These are phyloP conservation scores for Gigaspora rosea DNA, from an alignment of 192 early-diverging fungal genomes.

Conservation along the genomic window DNA sequence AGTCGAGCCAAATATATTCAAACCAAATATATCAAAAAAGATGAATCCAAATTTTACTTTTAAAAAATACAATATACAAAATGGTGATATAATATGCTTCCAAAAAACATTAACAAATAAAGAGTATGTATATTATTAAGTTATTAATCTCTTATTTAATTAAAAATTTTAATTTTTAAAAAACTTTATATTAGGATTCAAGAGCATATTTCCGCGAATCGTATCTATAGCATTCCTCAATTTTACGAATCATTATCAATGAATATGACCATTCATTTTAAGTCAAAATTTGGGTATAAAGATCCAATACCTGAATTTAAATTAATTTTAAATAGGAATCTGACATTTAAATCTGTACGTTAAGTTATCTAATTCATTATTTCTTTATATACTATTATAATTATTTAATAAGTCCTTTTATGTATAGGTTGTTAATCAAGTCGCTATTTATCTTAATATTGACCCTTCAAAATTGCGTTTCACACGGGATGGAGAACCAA, in stretches of 20 bases:
- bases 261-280: conserved; percentile 70
- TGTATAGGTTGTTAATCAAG: conserved; percentile 24
- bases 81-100: conserved; percentile 83
- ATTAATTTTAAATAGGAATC: conserved; percentile 65
- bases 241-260: conserved; percentile 81
- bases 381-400: background rate
- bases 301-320: conserved; percentile 32
- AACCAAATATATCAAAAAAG: conserved; percentile 34
- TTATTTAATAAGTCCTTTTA: conserved; percentile 53
- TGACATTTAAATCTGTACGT: conserved; percentile 59
- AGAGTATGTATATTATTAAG: conserved; percentile 38
- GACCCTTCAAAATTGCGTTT: conserved; percentile 79
- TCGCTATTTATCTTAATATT: conserved; percentile 62
- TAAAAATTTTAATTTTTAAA: background rate
- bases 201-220: conserved; percentile 44
- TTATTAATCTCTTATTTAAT: no score
- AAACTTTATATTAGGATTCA: conserved; percentile 14
- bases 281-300: conserved; percentile 45
- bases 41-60: conserved; percentile 70
- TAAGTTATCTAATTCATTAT: background rate
- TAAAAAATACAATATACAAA: conserved; percentile 76
- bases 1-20: conserved; percentile 92
- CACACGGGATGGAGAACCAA: conserved; percentile 41
- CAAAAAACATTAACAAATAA: conserved; percentile 40
- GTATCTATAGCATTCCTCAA: conserved; percentile 53